Evolutionary conservation across 106 monocot genomes (phyloP), one percentile per base, ranked within the genome.

Genomic region (Acorus calamus): DNA sequence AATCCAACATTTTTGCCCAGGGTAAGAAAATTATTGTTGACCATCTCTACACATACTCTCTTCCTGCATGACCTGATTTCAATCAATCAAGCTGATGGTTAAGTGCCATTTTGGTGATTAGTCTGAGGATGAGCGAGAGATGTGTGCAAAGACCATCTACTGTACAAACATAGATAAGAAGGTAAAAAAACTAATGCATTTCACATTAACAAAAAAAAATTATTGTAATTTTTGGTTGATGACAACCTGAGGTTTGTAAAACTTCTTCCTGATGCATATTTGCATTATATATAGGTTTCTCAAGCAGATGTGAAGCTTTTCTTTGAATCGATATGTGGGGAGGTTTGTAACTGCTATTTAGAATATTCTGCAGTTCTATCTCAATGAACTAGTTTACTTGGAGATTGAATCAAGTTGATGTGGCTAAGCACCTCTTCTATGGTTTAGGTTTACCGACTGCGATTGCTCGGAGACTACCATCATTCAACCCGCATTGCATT

Each of bases 101-200:
- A 49, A 6, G 3, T 60, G 10, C 51, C 71, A 5, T 57, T 67
- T 10, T 67, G 49, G 3, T 49, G 4, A 57, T 54, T 67, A 89
- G 89, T 82, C 85, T 77, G 85, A 89, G 42, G 84, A 82, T 80
- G 89, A 89, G 49, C 72, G 82, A 44, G 89, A 89, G 63, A 85
- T 85, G 79, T 89, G 89, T 47, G 61, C 74, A 6, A 85, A 85
- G 73, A 89, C 89, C 59, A 68, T 89, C 45, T 89, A 89, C 53
- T 89, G 89, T 62, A 82, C 89, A 71, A 89, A 89, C 66, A 89
- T 89, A 63, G 89, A 89, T 77, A 85, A 79, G 68, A 89, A 77
- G 74, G 89, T 85, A 55, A 44, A 52, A 11, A 7, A 42, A 42
- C 8, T 6, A 66, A 5, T 59, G 52, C 4, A 60, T 44, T 50